Percentiles rank a stretch among this genome's conserved stretches.
phyloP scores from a whole-genome alignment of 108 stramenopile species.

The Cyclotella sp. region DNA sequence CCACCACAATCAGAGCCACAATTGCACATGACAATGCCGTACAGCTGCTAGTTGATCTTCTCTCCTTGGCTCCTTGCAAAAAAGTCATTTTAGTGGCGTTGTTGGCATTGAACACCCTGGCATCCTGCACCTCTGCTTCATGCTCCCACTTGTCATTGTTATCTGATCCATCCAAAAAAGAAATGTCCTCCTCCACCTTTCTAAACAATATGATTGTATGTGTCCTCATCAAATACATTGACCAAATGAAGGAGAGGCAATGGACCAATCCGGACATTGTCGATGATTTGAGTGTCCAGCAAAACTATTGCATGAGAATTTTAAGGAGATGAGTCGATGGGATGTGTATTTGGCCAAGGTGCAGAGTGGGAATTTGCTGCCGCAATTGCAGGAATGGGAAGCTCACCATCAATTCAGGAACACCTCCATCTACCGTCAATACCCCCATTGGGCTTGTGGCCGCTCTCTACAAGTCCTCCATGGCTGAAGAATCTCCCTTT shows the following conservation, averaged over 20 bases:
- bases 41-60: constrained; percentile 72
- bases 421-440: too few relatives aligned
- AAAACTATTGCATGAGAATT: constrained; percentile 88
- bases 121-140: constrained; percentile 67
- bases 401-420: too few relatives aligned
- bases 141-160: constrained; percentile 35
- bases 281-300: constrained; percentile 75
- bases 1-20: constrained; percentile 39
- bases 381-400: too few relatives aligned
- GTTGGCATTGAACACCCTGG: constrained; percentile 81
- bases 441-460: too few relatives aligned
- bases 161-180: background rate
- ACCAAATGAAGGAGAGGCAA: constrained; percentile 82
- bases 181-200: constrained; percentile 73
- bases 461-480: too few relatives aligned
- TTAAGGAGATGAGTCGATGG: constrained; percentile 93
- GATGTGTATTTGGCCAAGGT: constrained; percentile 94
- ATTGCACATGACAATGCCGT: constrained; percentile 69
- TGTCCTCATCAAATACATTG: constrained; percentile 88
- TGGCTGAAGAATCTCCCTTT: too few relatives aligned
- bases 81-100: constrained; percentile 93
- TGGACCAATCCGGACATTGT: constrained; percentile 93
- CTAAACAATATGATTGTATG: constrained; percentile 91
- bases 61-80: constrained; percentile 87
- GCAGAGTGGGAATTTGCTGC: constrained; percentile 83